Evolutionary conservation across 139 green algal genomes (phyloP).

Genomic region (Tetradesmus lagerheimii): DNA sequence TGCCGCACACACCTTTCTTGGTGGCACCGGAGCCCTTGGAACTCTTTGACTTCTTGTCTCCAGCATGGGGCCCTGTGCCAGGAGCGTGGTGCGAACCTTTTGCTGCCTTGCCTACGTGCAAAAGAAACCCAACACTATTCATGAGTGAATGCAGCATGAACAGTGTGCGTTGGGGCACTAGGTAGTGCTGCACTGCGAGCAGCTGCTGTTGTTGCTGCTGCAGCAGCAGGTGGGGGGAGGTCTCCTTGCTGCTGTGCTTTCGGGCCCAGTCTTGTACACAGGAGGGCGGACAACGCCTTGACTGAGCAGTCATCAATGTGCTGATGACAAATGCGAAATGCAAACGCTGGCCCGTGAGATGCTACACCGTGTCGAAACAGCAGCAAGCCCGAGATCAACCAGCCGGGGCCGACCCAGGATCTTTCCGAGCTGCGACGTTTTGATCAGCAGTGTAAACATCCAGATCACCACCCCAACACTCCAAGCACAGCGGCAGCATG

Average conservation of each 20-base stretch:
- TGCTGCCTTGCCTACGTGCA: slow-evolving; percentile 11
- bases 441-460: neutral
- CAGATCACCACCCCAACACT: neutral
- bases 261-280: neutral
- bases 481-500: neutral
- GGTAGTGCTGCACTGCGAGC: neutral
- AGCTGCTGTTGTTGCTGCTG: neutral
- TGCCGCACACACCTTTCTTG: slow-evolving; percentile 75
- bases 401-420: neutral
- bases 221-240: slow-evolving; percentile 7
- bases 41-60: slow-evolving; percentile 46
- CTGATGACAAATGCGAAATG: neutral
- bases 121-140: too few species aligned
- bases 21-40: slow-evolving; percentile 68
- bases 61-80: neutral
- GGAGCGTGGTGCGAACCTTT: slow-evolving; percentile 38
- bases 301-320: neutral
- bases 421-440: neutral
- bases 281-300: neutral
- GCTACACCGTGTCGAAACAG: neutral
- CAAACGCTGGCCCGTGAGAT: neutral
- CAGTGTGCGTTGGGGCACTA: too few species aligned
- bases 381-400: neutral
- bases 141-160: slow-evolving; percentile 3
- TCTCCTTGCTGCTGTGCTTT: neutral